Evolutionary conservation across 805 yeast genomes (phyloP).

Genomic region (Cyberlindnera mississippiensis): DNA sequence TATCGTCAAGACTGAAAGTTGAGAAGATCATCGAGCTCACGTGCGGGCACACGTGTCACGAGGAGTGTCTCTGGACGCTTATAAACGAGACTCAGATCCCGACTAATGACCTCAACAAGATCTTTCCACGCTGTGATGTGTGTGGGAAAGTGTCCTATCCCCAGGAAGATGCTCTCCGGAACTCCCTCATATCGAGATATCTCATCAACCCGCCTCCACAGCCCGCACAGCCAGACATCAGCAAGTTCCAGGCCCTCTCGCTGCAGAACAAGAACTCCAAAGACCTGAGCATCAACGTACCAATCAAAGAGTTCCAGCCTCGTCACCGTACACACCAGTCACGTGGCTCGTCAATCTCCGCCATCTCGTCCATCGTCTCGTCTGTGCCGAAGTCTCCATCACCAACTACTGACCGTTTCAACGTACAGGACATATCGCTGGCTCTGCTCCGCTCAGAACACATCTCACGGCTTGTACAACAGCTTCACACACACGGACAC

Average conservation of each 20-base stretch:
- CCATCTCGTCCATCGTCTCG: slow-evolving; percentile 27
- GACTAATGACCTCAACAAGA: slow-evolving; percentile 9
- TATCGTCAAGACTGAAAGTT: slow-evolving; percentile 33
- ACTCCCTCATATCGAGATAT: slow-evolving; percentile 20
- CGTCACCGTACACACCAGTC: slow-evolving; percentile 18
- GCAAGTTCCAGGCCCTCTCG: slow-evolving; percentile 18
- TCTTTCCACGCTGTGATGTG: slow-evolving; percentile 24
- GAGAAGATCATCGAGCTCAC: slow-evolving; percentile 37
- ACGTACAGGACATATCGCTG: slow-evolving; percentile 12
- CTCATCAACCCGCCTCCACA: slow-evolving; percentile 14
- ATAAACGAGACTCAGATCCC: slow-evolving; percentile 9
- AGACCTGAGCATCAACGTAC: slow-evolving; percentile 25
- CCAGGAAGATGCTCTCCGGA: slow-evolving; percentile 19
- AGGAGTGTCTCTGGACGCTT: slow-evolving; percentile 37
- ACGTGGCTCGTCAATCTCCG: slow-evolving; percentile 29
- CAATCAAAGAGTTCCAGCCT: background rate
- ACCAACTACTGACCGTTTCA: slow-evolving; percentile 11
- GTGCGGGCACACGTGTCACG: slow-evolving; percentile 45
- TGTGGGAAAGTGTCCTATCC: slow-evolving; percentile 24
- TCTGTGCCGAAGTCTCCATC: slow-evolving; percentile 28
- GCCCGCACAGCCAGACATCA: too few species aligned
- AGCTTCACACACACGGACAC: slow-evolving; percentile 17
- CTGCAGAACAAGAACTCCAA: slow-evolving; percentile 24
- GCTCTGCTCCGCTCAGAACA: slow-evolving; percentile 21
- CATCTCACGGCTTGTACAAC: slow-evolving; percentile 10